Base-by-base conservation (phyloP, 2,329 filamentous ascomycete species). In the Microsporum audouinii region DNA sequence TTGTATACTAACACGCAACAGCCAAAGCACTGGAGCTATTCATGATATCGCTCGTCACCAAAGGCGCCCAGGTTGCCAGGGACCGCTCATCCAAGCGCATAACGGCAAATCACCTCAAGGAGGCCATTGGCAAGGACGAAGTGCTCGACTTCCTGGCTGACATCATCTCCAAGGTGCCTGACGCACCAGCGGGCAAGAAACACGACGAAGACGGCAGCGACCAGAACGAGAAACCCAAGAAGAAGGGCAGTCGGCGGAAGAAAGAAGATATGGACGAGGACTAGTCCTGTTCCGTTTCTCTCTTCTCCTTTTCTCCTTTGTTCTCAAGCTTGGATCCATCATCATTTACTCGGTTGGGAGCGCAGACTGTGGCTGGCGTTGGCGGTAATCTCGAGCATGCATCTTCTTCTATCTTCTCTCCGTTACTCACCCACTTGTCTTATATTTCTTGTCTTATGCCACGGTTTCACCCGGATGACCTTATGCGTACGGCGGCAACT, bases 11-110 rank as follows among this genome's bases (percentile, higher is more conserved):
- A 23, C 38, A 58, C 53, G 10, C 23, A 65, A 63, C 66, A 85
- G 89, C 89, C 67, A 96, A 96, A 78, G 94, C 94, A 14, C 81
- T 99, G 5, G 94, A 99, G 76, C 81, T 99, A 6, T 99, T 99
- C 73, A 99, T 99, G 94, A 90, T 97, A 65, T 87, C 89, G 47
- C 82, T 99, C 61, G 92, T 97, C 64, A 86, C 86, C 33, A 92
- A 91, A 72, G 91, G 91, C 61, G 91, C 94, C 56, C 84, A 88
- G 59, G 86, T 96, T 67, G 92, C 94, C 58, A 85, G 84, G 67
- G 83, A 87, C 63, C 89, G 88, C 72, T 88, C 87, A 65, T 91
- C 89, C 0, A 96, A 96, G 77, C 85, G 91, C 65, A 89, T 99
- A 66, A 91, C 90, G 14, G 89, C 91, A 1, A 81, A 86, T 61